phyloP scores from a whole-genome alignment of 805 yeast genomes.

The Starmerella roubikii region DNA sequence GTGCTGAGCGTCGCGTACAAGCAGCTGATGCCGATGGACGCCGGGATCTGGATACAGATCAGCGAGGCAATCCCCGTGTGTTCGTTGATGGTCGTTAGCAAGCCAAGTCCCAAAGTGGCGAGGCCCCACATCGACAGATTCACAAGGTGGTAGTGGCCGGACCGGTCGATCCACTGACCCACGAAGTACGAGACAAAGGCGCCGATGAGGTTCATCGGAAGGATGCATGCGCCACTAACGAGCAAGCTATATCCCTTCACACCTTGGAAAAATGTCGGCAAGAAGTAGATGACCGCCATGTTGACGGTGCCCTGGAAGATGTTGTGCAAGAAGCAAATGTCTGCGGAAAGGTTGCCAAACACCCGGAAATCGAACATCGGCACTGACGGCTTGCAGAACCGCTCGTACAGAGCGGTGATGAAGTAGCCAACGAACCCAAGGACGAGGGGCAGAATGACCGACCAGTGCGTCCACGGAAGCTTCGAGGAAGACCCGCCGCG shows the following conservation, averaged over 20 bases:
- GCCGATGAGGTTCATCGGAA: slow-evolving; percentile 33
- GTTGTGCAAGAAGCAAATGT: slow-evolving; percentile 30
- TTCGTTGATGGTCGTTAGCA: slow-evolving; percentile 29
- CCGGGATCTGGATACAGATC: slow-evolving; percentile 34
- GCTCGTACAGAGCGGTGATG: slow-evolving; percentile 26
- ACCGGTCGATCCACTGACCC: slow-evolving; percentile 31
- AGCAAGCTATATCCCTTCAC: slow-evolving; percentile 32
- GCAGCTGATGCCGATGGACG: slow-evolving; percentile 37
- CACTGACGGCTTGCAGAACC: slow-evolving; percentile 25
- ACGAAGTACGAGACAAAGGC: slow-evolving; percentile 27
- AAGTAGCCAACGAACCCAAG: slow-evolving; percentile 31
- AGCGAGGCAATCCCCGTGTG: slow-evolving; percentile 28
- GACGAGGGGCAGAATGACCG: slow-evolving; percentile 37
- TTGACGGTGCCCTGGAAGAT: slow-evolving; percentile 31
- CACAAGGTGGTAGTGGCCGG: slow-evolving; percentile 32
- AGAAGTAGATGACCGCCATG: slow-evolving; percentile 24
- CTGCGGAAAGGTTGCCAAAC: slow-evolving; percentile 28
- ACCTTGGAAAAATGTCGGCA: slow-evolving; percentile 40
- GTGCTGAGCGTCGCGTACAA: slow-evolving; percentile 31
- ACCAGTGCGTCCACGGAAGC: slow-evolving; percentile 44
- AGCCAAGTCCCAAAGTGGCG: slow-evolving; percentile 34
- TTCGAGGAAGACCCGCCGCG: slow-evolving; percentile 36
- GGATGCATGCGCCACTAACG: slow-evolving; percentile 34
- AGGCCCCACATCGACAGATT: slow-evolving; percentile 29
- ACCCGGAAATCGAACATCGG: slow-evolving; percentile 37